phyloP scores from a whole-genome alignment of 202 grass and related monocot species.

The Digitaria exilis region DNA sequence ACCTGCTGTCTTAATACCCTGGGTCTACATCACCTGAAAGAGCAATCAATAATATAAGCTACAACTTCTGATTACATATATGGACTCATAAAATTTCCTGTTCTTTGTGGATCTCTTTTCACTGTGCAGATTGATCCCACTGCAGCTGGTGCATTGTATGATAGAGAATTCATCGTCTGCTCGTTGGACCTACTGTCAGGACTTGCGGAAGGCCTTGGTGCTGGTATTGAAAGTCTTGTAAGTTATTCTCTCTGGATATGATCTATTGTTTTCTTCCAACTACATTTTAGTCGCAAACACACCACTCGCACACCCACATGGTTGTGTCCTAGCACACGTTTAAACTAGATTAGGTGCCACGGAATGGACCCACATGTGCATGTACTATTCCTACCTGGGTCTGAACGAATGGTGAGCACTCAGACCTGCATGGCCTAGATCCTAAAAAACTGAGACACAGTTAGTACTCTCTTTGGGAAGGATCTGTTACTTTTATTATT shows the following conservation, averaged over 20 bases:
- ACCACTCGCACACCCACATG: background rate
- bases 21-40: conserved; percentile 7
- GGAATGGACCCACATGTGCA: background rate
- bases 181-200: conserved; percentile 93
- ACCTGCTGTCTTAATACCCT: conserved; percentile 32
- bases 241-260: conserved; percentile 36
- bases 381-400: background rate
- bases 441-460: background rate
- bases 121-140: conserved; percentile 79
- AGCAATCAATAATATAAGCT: conserved; percentile 15
- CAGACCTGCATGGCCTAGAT: background rate
- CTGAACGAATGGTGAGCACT: background rate
- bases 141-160: conserved; percentile 78
- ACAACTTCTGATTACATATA: background rate
- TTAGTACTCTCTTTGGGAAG: conserved; percentile 36
- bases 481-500: conserved; percentile 23
- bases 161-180: conserved; percentile 96
- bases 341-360: background rate
- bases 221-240: conserved; percentile 92
- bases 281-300: background rate
- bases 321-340: background rate
- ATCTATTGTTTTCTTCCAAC: background rate
- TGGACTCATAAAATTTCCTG: conserved; percentile 5
- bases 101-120: conserved; percentile 34
- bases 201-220: conserved; percentile 79